These are phyloP conservation scores for Angomonas desouzai DNA, from an alignment of 208 protist genomes.

Conservation along the genomic window DNA sequence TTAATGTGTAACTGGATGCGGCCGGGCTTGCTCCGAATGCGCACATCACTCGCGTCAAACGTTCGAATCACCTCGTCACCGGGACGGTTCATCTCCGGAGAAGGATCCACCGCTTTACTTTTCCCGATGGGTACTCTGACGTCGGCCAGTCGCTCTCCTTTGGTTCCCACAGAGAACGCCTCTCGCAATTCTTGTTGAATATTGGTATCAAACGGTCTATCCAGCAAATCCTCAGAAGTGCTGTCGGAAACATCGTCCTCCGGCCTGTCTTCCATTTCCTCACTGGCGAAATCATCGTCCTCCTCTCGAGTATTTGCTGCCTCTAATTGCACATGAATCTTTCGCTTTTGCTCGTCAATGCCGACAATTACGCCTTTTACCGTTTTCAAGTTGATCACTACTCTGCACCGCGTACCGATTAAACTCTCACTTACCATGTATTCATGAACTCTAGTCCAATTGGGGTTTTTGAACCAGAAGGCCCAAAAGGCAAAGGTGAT, in stretches of 20 bases:
- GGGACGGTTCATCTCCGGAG: background rate
- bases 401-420: conserved; percentile 63
- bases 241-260: conserved; percentile 1
- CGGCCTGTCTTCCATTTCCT: conserved; percentile 12
- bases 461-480: conserved; percentile 41
- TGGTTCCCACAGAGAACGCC: conserved; percentile 1
- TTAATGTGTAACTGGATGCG: conserved; percentile 78
- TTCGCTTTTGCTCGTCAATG: conserved; percentile 44
- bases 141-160: background rate
- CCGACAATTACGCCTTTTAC: conserved; percentile 70
- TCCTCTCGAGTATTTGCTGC: conserved; percentile 18
- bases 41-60: conserved; percentile 53
- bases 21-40: conserved; percentile 51
- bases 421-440: conserved; percentile 72
- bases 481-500: conserved; percentile 74
- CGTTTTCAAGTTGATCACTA: conserved; percentile 40
- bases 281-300: conserved; percentile 15
- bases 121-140: conserved; percentile 2
- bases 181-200: conserved; percentile 11
- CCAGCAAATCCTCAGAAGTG: conserved; percentile 3
- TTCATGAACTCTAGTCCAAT: conserved; percentile 65
- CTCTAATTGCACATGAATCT: conserved; percentile 67
- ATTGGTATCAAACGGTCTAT: conserved; percentile 19
- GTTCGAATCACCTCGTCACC: conserved; percentile 43
- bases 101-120: background rate